Percentiles rank a stretch among this genome's conserved stretches.
Evolutionary conservation across 75 land plant genomes (phyloP).

Genomic region (Ceratopteris richardii): DNA sequence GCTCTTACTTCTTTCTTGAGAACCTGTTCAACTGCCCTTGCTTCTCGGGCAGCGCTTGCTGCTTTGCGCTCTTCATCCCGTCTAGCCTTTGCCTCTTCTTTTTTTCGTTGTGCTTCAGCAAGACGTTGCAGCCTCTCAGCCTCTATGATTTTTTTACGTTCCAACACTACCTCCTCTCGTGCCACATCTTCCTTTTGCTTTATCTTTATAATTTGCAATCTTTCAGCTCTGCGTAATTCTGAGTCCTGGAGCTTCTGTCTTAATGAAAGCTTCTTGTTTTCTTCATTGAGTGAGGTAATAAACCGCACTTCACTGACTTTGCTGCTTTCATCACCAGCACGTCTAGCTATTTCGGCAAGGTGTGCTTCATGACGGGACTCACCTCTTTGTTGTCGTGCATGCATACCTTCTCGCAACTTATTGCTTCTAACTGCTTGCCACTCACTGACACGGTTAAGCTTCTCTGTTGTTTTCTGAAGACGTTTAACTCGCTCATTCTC

Average conservation of each 20-base stretch:
- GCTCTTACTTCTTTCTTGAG: slow-evolving; percentile 82
- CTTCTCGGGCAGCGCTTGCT: slow-evolving; percentile 91
- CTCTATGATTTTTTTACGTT: slow-evolving; percentile 70
- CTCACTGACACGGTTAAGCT: slow-evolving; percentile 82
- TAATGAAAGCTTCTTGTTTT: slow-evolving; percentile 74
- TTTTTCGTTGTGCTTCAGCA: slow-evolving; percentile 77
- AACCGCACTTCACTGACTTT: slow-evolving; percentile 95
- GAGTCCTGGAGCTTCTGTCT: slow-evolving; percentile 94
- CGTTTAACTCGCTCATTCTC: slow-evolving; percentile 88
- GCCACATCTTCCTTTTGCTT: slow-evolving; percentile 92
- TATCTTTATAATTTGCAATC: slow-evolving; percentile 61
- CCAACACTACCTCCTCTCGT: slow-evolving; percentile 90
- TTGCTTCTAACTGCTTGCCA: slow-evolving; percentile 83
- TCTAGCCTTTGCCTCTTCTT: slow-evolving; percentile 90
- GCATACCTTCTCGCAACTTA: slow-evolving; percentile 72
- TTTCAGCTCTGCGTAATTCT: slow-evolving; percentile 84
- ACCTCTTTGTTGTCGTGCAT: slow-evolving; percentile 86
- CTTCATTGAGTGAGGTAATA: slow-evolving; percentile 90
- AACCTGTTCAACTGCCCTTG: slow-evolving; percentile 71
- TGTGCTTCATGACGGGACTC: slow-evolving; percentile 90
- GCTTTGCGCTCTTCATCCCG: slow-evolving; percentile 92
- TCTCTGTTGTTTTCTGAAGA: slow-evolving; percentile 76
- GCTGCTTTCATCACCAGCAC: slow-evolving; percentile 94
- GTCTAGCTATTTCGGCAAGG: slow-evolving; percentile 81
- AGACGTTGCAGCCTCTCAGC: slow-evolving; percentile 85